Evolutionary conservation across 1,284 basidiomycete genomes (phyloP).

Genomic region (Irpex lacteus): DNA sequence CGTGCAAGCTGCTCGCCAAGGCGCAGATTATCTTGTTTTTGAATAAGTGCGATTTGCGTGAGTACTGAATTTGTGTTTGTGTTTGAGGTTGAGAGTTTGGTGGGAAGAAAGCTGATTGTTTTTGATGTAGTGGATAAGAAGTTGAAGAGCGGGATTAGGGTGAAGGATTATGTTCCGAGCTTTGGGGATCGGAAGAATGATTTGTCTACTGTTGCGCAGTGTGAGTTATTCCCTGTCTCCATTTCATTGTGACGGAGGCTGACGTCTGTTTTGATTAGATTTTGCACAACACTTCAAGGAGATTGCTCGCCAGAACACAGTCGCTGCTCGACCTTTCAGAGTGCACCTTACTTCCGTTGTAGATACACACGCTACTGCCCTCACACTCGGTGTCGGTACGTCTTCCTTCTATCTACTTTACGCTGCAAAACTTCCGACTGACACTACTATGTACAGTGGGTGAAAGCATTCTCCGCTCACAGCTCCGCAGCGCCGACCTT

Average conservation of each 20-base stretch:
- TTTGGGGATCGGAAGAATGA: constrained; percentile 36
- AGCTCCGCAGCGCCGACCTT: constrained; percentile 17
- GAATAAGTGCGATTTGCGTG: constrained; percentile 28
- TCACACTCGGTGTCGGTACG: constrained; percentile 59
- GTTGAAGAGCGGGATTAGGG: constrained; percentile 53
- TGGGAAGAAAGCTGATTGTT: no score
- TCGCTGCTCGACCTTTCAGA: constrained; percentile 60
- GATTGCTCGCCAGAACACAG: constrained; percentile 34
- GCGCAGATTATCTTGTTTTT: constrained; percentile 38
- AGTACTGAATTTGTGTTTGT: constrained; percentile 8
- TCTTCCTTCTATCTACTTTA: no score
- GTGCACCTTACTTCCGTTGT: constrained; percentile 74
- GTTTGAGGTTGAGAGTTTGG: constrained; percentile 41
- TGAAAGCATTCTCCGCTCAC: constrained; percentile 15
- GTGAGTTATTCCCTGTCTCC: constrained; percentile 21
- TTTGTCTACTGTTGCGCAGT: constrained; percentile 33
- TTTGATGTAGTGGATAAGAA: constrained; percentile 54
- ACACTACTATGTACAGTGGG: no score
- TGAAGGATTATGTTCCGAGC: constrained; percentile 53
- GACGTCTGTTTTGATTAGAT: constrained; percentile 26
- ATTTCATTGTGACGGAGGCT: constrained; percentile 4
- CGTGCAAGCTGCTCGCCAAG: constrained; percentile 36
- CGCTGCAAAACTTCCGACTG: no score
- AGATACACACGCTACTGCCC: constrained; percentile 66
- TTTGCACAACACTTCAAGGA: constrained; percentile 41